Evolutionary conservation across 805 yeast genomes (phyloP).

Genomic region (Sungouiella blattae): DNA sequence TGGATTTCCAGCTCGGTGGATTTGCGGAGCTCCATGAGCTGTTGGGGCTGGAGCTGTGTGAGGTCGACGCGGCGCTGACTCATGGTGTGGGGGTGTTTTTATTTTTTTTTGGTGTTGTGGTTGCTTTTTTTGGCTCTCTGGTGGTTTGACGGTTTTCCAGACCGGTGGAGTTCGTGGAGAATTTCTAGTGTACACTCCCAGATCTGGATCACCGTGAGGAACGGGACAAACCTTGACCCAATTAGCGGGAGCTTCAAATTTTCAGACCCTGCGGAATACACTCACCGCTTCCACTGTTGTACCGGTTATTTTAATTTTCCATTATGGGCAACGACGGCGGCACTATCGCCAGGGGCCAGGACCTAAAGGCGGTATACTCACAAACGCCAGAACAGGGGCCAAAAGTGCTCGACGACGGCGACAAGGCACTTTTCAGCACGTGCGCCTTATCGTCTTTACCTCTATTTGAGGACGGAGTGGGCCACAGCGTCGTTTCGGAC

Average conservation of each 20-base stretch:
- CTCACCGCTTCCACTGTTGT: no score
- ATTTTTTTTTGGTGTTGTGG: no score
- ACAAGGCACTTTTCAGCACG: slow-evolving; percentile 33
- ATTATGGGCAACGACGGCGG: slow-evolving; percentile 64
- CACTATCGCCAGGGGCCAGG: slow-evolving; percentile 57
- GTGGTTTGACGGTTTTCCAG: no score
- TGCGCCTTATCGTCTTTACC: slow-evolving; percentile 47
- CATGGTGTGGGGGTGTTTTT: slow-evolving; percentile 9
- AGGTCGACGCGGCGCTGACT: slow-evolving; percentile 49
- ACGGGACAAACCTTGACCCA: no score
- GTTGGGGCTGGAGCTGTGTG: slow-evolving; percentile 73
- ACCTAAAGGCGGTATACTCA: slow-evolving; percentile 34
- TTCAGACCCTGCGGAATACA: no score
- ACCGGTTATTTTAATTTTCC: no score
- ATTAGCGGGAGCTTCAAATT: no score
- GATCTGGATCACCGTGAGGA: no score
- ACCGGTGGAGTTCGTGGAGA: no score
- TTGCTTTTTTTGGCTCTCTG: no score
- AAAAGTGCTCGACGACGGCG: slow-evolving; percentile 16
- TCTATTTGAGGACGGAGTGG: slow-evolving; percentile 27
- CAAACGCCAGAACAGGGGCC: slow-evolving; percentile 3
- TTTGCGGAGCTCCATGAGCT: slow-evolving; percentile 76
- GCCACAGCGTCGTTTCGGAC: slow-evolving; percentile 60
- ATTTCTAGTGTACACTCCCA: no score
- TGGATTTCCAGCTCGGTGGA: slow-evolving; percentile 82